phyloP scores from a whole-genome alignment of 2,329 filamentous ascomycete species.

The Alternaria triticimaculans region DNA sequence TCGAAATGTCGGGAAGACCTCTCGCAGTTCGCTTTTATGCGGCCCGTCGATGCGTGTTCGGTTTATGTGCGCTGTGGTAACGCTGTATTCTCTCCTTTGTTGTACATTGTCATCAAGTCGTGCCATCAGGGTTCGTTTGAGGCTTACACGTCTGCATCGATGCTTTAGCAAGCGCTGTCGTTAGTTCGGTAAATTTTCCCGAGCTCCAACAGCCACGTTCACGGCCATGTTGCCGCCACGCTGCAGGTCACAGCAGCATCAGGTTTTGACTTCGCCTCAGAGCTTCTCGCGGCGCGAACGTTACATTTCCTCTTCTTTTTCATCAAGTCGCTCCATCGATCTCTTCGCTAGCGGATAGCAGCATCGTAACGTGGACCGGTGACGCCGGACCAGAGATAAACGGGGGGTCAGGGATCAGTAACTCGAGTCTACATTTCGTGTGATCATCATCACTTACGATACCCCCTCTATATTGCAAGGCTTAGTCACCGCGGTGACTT shows the following conservation, averaged over 20 bases:
- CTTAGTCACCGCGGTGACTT: not conserved
- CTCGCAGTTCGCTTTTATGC: not conserved
- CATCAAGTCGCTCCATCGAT: not conserved
- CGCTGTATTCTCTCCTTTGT: not conserved
- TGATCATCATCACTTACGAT: not conserved
- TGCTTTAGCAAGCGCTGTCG: not conserved
- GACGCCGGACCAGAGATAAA: not conserved
- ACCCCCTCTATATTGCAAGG: not conserved
- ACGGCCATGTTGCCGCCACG: not conserved
- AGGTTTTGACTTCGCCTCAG: not conserved
- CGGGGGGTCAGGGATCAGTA: not conserved
- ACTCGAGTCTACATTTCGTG: not conserved
- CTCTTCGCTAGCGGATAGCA: not conserved
- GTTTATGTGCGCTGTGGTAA: not conserved
- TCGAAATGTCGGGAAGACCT: not conserved
- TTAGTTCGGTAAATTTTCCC: not conserved
- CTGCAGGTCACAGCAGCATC: not conserved
- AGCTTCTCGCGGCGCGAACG: not conserved
- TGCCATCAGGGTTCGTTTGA: not conserved
- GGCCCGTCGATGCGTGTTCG: not conserved
- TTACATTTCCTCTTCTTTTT: not conserved
- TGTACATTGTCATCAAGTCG: not conserved
- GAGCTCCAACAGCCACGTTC: not conserved
- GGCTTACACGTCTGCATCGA: not conserved
- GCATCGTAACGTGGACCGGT: not conserved